Conservation (phyloP, 1,284 basidiomycete species). For the Cryptococcus floricola region DNA sequence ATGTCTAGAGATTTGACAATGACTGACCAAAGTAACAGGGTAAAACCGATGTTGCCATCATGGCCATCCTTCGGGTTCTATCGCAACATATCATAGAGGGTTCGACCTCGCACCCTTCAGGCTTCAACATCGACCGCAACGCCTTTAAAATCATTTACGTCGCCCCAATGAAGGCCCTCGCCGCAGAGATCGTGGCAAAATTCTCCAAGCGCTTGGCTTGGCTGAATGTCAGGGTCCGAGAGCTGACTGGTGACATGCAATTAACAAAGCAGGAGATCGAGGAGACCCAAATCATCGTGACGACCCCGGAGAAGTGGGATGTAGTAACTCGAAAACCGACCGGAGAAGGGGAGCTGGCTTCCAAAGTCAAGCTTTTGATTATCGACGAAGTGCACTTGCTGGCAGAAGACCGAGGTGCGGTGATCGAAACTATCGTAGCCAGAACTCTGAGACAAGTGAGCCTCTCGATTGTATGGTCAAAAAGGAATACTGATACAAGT, state of each 20-base stretch:
- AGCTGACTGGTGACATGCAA: constrained; percentile 99
- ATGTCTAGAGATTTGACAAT: background rate
- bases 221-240: constrained; percentile 81
- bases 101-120: constrained; percentile 48
- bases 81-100: constrained; percentile 61
- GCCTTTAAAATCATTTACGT: constrained; percentile 98
- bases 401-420: constrained; percentile 96
- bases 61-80: constrained; percentile 85
- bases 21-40: constrained; percentile 56
- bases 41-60: constrained; percentile 98
- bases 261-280: constrained; percentile 90
- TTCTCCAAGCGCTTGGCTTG: constrained; percentile 85
- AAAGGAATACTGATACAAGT: background rate
- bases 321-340: constrained; percentile 97
- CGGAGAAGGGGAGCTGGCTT: constrained; percentile 90
- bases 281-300: constrained; percentile 96
- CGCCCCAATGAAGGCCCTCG: constrained; percentile 98
- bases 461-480: background rate
- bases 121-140: constrained; percentile 60
- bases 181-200: constrained; percentile 92
- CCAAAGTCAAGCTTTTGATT: constrained; percentile 87
- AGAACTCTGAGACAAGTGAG: constrained; percentile 82
- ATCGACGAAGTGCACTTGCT: constrained; percentile 98
- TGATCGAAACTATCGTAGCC: constrained; percentile 98
- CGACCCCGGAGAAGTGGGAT: constrained; percentile 99